Percentiles rank a stretch among this genome's conserved stretches.
phyloP scores from a whole-genome alignment of 768 basidiomycete genomes.

The Polyporus arcularius region DNA sequence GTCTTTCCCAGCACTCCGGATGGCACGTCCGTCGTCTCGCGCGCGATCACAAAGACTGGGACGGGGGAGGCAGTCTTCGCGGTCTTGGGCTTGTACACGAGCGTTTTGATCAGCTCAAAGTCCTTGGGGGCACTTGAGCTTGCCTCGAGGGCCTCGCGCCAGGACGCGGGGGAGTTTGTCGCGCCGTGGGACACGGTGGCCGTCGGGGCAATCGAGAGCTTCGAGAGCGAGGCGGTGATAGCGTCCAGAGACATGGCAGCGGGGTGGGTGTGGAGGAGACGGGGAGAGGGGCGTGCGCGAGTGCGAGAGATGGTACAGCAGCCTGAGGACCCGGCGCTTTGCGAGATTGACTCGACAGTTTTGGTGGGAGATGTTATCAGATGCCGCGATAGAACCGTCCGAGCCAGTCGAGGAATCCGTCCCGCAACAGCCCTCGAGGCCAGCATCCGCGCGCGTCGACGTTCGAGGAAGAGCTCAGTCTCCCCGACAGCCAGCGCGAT shows the following conservation, averaged over 20 bases:
- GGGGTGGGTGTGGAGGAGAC: conserved; percentile 4
- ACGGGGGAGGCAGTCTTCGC: conserved; percentile 85
- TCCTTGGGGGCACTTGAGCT: conserved; percentile 50
- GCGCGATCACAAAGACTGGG: conserved; percentile 85
- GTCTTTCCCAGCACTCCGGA: conserved; percentile 77
- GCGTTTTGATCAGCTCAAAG: conserved; percentile 81
- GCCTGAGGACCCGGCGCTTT: conserved; percentile 15
- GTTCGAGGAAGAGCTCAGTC: background rate
- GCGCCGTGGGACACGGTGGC: conserved; percentile 57
- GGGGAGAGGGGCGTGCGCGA: background rate
- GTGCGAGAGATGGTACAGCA: background rate
- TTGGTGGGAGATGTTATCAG: conserved; percentile 26
- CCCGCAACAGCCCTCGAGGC: conserved; percentile 15
- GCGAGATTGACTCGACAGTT: conserved; percentile 27
- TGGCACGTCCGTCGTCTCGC: conserved; percentile 82
- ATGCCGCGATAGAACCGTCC: conserved; percentile 21
- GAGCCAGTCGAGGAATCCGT: conserved; percentile 14
- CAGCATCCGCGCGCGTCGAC: conserved; percentile 10
- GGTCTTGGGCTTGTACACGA: conserved; percentile 96
- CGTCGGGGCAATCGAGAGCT: conserved; percentile 56
- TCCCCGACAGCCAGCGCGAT: background rate
- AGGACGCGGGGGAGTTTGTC: conserved; percentile 70
- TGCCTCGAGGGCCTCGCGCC: conserved; percentile 72
- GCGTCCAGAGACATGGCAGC: conserved; percentile 34
- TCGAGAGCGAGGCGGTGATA: conserved; percentile 44